phyloP scores from a whole-genome alignment of 352 stramenopile species.

The Globisporangium ultimum region DNA sequence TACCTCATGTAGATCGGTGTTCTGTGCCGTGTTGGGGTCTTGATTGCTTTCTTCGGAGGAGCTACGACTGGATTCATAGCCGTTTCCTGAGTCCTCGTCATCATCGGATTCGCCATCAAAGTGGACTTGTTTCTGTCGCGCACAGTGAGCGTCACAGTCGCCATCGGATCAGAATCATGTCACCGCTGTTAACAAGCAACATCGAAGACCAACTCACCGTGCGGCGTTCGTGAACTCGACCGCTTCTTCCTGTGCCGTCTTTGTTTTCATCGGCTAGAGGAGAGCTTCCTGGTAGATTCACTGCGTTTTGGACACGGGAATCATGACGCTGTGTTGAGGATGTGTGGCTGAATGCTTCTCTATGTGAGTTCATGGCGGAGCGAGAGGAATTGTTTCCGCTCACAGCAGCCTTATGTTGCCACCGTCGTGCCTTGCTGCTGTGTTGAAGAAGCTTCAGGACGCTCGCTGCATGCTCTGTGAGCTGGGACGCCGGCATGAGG shows the following conservation, averaged over 20 bases:
- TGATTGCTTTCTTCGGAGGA: not conserved
- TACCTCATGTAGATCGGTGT: not conserved
- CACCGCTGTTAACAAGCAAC: too few relatives aligned
- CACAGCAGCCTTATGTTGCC: not conserved
- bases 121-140: not conserved
- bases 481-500: slow-evolving; percentile 19
- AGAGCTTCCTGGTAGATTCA: not conserved
- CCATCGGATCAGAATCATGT: too few relatives aligned
- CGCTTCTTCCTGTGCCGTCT: not conserved
- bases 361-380: not conserved
- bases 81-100: not conserved
- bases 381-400: not conserved
- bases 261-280: not conserved
- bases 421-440: not conserved
- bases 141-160: not conserved
- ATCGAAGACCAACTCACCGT: not conserved
- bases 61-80: not conserved
- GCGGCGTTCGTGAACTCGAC: not conserved
- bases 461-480: slow-evolving; percentile 24
- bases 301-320: too few relatives aligned
- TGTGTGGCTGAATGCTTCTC: not conserved
- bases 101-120: not conserved
- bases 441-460: slow-evolving; percentile 33
- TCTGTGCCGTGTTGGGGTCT: not conserved
- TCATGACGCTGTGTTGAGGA: too few relatives aligned